Base-by-base conservation (phyloP, 176 grass and related monocot species). In the Juncus effusus region DNA sequence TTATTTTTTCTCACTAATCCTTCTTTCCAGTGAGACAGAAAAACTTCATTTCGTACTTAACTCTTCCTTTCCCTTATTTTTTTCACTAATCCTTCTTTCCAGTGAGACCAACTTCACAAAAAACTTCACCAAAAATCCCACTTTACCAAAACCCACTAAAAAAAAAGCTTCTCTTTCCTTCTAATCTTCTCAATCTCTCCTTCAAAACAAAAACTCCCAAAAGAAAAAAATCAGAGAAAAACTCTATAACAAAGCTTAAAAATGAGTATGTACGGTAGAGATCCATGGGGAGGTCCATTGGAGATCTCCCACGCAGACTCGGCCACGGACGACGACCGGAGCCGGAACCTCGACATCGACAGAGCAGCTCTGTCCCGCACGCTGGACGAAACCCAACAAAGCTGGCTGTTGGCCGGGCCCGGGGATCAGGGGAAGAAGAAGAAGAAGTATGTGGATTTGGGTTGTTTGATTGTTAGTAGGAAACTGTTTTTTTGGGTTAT, bases 201-300 rank as follows among this genome's bases (percentile, higher is more conserved):
- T 38, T 13, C 64, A 57, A 35, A 54, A 53, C 45, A 54, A 19
- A 53, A 35, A n/a, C 44, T 36, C 40, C 41, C 16, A 67, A 56
- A 52, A 15, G 19, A 50, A 36, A 4, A n/a, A 28, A 67, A 52
- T 4, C 39, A 0, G 42, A 51, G 45, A 36, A 67, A 67, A 67
- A 28, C n/a, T 9, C 5, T 0, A 37, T 13, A 9, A 3, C 12
- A 45, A 64, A 16, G 19, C 42, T 10, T 44, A 16, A 47, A 56
- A 56, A 96, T 96, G 91, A 96, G 91, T 75, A 90, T 85, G 87
- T 96, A 90, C 87, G 87, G 84, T 59, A 75, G 91, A 64, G 91
- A 96, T 76, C 91, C 91, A 10, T 96, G 87, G 91, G 91, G 91
- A 39, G 91, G 91, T 39, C 76, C 91, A 50, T 73, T 96, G 81